Evolutionary conservation across 345 rosid species (phyloP), one percentile per base, ranked within the genome.

Genomic region (Crucihimalaya himalaica): DNA sequence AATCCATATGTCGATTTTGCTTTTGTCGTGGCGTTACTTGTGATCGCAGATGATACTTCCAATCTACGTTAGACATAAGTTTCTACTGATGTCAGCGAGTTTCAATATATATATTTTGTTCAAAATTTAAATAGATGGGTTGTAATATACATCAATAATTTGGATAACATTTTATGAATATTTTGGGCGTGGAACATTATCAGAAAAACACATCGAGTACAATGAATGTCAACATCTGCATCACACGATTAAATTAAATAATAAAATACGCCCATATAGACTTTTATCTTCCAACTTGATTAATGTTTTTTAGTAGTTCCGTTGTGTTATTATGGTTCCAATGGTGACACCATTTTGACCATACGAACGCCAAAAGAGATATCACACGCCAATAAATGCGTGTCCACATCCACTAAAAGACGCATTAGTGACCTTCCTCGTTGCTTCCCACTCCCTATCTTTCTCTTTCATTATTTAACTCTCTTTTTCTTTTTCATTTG

Each of bases 1-100:
- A 78, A 66, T 62, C 85, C 90, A 32, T 80, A 80, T 48, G 86
- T 84, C 2, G 84, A 86, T 61, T 78, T 53, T 32, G 88, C 90
- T 21, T 83, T 86, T 59, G 81, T 84, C 35, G 39, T 74, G 2
- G 82, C 82, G 8, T 68, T 78, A 58, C 65, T 70, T 46, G 62
- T 81, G 13, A 76, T 80, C 21, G 34, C 51, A 28, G 78, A 46
- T 67, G 63, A 51, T 72, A 28, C 70, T 13, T 16, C 59, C 46
- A 64, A 50, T 71, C 45, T 62, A 39, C 64, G 79, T 54, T 61
- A 54, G 16, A 53, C 4, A 47, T 4, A 64, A 0, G 28, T 0
- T 42, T 54, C 1, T 20, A 52, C 47, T 35, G 9, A 18, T 35
- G 21, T 73, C 11, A 43, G 43, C n/a, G 0, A 8, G 45, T 21